These are phyloP conservation scores for Cornus kousa DNA, from an alignment of 148 eudicot species.

Conservation along the genomic window DNA sequence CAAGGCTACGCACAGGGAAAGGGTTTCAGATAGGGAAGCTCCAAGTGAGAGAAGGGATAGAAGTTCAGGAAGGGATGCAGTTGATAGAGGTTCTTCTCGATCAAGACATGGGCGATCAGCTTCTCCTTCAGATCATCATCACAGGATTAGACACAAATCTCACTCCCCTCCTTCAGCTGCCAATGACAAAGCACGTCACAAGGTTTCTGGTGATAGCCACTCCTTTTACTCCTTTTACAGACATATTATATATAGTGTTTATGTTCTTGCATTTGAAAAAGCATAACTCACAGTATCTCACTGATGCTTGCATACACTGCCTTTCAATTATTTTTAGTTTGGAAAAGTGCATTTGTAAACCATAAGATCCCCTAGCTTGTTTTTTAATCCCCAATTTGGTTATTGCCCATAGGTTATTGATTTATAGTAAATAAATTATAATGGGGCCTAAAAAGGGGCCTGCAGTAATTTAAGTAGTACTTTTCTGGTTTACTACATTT, in stretches of 20 bases:
- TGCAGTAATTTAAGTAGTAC: no score
- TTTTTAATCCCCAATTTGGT: not conserved
- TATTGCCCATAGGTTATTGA: not conserved
- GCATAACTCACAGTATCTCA: no score
- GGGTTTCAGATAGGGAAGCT: slow-evolving; percentile 34
- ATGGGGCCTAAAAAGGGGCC: no score
- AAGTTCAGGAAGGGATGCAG: slow-evolving; percentile 50
- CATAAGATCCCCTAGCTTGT: not conserved
- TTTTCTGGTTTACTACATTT: no score
- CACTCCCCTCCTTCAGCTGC: slow-evolving; percentile 55
- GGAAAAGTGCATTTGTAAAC: not conserved
- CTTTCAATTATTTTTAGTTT: slow-evolving; percentile 9
- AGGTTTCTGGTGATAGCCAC: slow-evolving; percentile 97
- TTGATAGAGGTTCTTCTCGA: slow-evolving; percentile 50
- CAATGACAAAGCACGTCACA: slow-evolving; percentile 56
- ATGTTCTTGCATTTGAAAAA: not conserved
- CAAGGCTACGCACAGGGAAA: slow-evolving; percentile 49
- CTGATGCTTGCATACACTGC: not conserved
- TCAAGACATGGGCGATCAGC: slow-evolving; percentile 53
- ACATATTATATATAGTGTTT: not conserved
- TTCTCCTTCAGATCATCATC: slow-evolving; percentile 68
- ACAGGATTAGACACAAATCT: slow-evolving; percentile 57
- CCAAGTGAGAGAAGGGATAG: slow-evolving; percentile 46
- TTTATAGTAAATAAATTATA: no score
- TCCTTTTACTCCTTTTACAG: slow-evolving; percentile 24